Base-by-base conservation (phyloP, 768 basidiomycete genomes). In the Dentipellis fragilis region DNA sequence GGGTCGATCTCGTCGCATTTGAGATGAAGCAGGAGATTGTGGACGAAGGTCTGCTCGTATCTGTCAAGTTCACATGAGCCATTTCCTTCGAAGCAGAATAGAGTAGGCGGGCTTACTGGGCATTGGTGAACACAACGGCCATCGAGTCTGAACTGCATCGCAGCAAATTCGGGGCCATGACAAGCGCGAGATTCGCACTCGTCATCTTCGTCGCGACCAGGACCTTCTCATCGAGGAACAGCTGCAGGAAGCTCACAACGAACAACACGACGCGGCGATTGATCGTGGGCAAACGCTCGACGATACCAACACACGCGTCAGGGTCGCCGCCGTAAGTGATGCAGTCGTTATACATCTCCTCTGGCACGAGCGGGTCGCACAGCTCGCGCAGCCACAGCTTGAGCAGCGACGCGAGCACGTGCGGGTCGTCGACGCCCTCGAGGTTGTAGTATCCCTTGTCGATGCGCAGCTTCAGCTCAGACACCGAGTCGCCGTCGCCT, bases 361-460 rank as follows among this genome's bases (percentile, higher is more conserved):
- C 81, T 7, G 94, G 94, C 12, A 97, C 80, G 46, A 96, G 78
- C n/a, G 94, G 94, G 58, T 93, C 89, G 62, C 85, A 80, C 21
- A 97, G 80, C 67, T 97, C 94, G 47, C 94, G 81, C 17, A 96
- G 74, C 93, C 93, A 97, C 7, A 94, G 77, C 71, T 97, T 96
- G 70, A 95, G 78, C 40, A 95, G 74, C 2, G 91, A 92, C 8
- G 92, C 89, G 2, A 90, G 83, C 49, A 94, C 85, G 63, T 93
- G 86, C 0, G 93, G 90, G 65, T 96, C 93, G 59, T 93, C 89
- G 46, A 95, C 83, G 36, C 85, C 85, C 58, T 94, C 89, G 58
- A 93, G 75, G 42, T 86, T 92, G 70, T 95, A 94, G 63, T 92
- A 88, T 2, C 92, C 93, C 61, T 85, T 80, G 67, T 95, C 92